Base-by-base conservation (phyloP, 2,329 filamentous ascomycete species). In the Colletotrichum kahawae region DNA sequence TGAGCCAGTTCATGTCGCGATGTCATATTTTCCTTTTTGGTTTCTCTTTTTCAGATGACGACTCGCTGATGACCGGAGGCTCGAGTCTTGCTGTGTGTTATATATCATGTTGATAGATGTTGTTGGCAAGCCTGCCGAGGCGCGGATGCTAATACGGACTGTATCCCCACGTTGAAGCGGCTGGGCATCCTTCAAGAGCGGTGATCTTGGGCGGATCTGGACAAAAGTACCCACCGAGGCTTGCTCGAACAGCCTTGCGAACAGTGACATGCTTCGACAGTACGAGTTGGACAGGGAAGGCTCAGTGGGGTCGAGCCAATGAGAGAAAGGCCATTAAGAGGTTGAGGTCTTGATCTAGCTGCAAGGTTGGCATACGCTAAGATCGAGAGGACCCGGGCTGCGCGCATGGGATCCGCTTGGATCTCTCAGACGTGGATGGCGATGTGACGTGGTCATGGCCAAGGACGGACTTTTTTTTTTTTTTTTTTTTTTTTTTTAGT, bases 361-460 rank as follows among this genome's bases (percentile, higher is more conserved):
- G 69, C 69, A 63, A 72, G 72, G 63, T 59, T 67, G 56, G 65
- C 29, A n/a, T 62, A 29, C 56, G 73, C 69, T 64, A 73, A 67
- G 73, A 68, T 67, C 33, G 38, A 48, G 21, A 51, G 63, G 33
- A 54, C 29, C 63, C 34, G 69, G 63, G 36, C 73, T 29, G 43
- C 57, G 72, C 62, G 38, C 57, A n/a, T 72, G 56, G 67, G 63
- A 71, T 68, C 69, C 69, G 73, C 73, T 72, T 73, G 62, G 73
- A 62, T 68, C 69, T 65, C 73, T 73, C 73, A 27, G 69, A 68
- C 73, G 21, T 66, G 14, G 36, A 43, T 24, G 48, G 18, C 43
- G 64, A 75, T 68, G 48, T 72, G 73, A 68, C 69, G 48, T 75
- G 69, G 69, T 67, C 57, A 67, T 34, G 69, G 73, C 69, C 51